Base-by-base conservation (phyloP, 139 green algal species). In the Coelastrella sp. region DNA sequence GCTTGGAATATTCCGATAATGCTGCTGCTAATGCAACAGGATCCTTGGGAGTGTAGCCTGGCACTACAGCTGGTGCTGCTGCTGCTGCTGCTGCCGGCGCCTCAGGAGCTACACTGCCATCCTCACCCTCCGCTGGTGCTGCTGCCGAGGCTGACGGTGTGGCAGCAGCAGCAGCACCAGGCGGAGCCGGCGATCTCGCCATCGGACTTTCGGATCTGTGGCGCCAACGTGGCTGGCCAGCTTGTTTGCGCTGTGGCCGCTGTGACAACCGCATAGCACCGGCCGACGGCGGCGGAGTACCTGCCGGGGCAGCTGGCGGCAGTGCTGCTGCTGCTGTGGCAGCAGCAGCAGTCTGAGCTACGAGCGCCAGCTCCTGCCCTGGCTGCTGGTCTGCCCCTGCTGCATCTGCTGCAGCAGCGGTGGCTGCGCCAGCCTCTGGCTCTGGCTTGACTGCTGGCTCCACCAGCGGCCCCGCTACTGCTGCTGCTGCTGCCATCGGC, bases 1-100 rank as follows among this genome's bases (percentile, higher is more conserved):
- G 75, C 2, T 56, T 66, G 8, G 94, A 91, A 82, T 96, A 96
- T 7, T 64, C 71, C 5, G 85, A 73, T 19, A 84, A 5, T 20
- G 22, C 74, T n/a, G 73, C 73, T 58, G 61, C 85, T 7, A 68
- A 19, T 14, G 32, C 23, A 16, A 71, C 59, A 23, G 80, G 59
- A 57, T 86, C 79, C 8, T 71, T 85, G 7, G 11, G 20, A 8
- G 58, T 68, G 6, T 5, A 22, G 19, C 80, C 59, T 59, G 17
- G 58, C 58, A 54, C 80, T 59, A 14, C 59, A 54, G 19, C 80
- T 22, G 80, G 58, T 75, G 80, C 64, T 65, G 81, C 81, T 73
- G 80, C 80, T 59, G 58, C 6, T 17, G 57, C 60, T 11, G n/a
- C 79, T 20, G 56, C 57, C 57, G 54, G 56, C 79, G 66, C 8